Evolutionary conservation across 148 eudicot genomes (phyloP).

Genomic region (Heliamphora exappendiculata): DNA sequence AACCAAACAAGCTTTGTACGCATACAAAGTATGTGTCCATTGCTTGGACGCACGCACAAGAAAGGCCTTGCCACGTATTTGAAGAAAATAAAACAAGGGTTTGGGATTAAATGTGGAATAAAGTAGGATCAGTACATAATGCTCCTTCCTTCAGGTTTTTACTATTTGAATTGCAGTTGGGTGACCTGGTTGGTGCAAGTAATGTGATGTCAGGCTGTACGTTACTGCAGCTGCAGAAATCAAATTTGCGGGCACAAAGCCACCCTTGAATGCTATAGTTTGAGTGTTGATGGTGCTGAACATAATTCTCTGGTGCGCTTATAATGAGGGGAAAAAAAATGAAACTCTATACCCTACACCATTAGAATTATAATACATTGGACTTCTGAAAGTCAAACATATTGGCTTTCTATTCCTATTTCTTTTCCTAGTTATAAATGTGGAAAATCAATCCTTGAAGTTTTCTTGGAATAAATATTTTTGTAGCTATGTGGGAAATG

Average conservation of each 20-base stretch:
- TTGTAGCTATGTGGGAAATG: no score
- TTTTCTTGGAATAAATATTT: no score
- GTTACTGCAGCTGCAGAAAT: conserved; percentile 12
- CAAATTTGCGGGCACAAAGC: conserved; percentile 1
- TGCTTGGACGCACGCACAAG: neutral
- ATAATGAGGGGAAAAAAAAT: neutral
- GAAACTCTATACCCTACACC: neutral
- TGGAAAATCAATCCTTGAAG: no score
- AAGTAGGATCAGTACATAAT: neutral
- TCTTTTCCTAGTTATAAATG: no score
- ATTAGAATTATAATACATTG: no score
- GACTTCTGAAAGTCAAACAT: no score
- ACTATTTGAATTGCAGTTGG: conserved; percentile 12
- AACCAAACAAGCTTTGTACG: neutral
- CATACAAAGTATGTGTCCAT: neutral
- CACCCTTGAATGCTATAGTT: conserved; percentile 16
- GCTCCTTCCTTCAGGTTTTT: neutral
- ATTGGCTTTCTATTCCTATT: no score
- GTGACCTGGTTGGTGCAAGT: conserved; percentile 16
- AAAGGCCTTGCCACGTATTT: neutral
- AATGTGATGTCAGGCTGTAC: conserved; percentile 17
- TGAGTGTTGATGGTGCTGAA: conserved; percentile 10
- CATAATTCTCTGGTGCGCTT: neutral
- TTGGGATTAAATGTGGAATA: neutral
- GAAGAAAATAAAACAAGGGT: neutral